Conservation (phyloP, 2,329 filamentous ascomycete genomes). For the Verticillium longisporum region DNA sequence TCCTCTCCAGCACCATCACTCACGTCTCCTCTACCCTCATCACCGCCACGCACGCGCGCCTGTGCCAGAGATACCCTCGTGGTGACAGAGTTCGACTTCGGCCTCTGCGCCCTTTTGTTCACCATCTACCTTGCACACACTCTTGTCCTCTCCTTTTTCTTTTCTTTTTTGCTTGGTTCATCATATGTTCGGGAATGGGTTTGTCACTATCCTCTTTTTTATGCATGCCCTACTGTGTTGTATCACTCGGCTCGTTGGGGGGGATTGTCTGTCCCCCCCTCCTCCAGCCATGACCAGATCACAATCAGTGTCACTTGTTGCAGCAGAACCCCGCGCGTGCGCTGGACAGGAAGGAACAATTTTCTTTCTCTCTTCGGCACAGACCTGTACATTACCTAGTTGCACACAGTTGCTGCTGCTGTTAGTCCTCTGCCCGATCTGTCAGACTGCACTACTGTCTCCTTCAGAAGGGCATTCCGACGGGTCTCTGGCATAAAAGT, state of each 20-base stretch:
- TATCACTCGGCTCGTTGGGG: conserved; percentile 6
- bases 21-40: conserved; percentile 14
- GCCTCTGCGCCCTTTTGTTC: conserved; percentile 9
- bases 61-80: not conserved
- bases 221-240: conserved; percentile 7
- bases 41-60: conserved; percentile 7
- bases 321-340: conserved; percentile 21
- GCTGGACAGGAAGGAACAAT: conserved; percentile 25
- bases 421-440: conserved; percentile 11
- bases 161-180: not conserved
- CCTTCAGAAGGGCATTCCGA: conserved; percentile 9
- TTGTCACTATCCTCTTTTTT: conserved; percentile 19
- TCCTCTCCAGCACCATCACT: conserved; percentile 24
- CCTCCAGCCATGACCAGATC: not conserved
- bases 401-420: conserved; percentile 29
- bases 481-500: conserved; percentile 11
- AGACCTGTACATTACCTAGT: conserved; percentile 52
- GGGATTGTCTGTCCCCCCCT: not conserved
- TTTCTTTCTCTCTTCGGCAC: conserved; percentile 25
- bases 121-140: conserved; percentile 3
- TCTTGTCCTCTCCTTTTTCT: conserved; percentile 1
- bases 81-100: conserved; percentile 1
- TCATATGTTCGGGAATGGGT: conserved; percentile 20
- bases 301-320: conserved; percentile 24
- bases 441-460: not conserved